Evolutionary conservation across 2,329 filamentous ascomycete genomes (phyloP).

Genomic region (Teratosphaeria pseudoeucalypti): DNA sequence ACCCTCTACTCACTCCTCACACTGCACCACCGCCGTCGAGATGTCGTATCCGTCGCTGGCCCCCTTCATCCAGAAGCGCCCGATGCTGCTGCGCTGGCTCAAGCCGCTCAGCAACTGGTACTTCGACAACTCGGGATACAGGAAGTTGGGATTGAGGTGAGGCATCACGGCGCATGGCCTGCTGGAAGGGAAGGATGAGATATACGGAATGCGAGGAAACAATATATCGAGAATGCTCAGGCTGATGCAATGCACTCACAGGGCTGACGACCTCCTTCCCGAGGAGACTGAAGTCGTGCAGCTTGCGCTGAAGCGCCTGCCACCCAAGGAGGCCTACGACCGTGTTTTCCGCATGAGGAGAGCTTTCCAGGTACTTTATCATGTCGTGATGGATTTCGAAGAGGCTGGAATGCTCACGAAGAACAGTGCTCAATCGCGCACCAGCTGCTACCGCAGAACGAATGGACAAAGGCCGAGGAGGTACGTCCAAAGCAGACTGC

Average conservation of each 20-base stretch:
- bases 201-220: not conserved
- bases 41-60: slow-evolving; percentile 66
- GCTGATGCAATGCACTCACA: slow-evolving; percentile 30
- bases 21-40: slow-evolving; percentile 22
- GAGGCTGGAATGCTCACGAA: not conserved
- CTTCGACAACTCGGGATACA: slow-evolving; percentile 78
- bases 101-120: slow-evolving; percentile 84
- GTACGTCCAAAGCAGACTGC: slow-evolving; percentile 33
- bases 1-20: slow-evolving; percentile 9
- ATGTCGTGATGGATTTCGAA: not conserved
- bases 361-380: slow-evolving; percentile 66
- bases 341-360: slow-evolving; percentile 94
- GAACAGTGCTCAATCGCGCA: slow-evolving; percentile 54
- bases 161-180: slow-evolving; percentile 8
- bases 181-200: not conserved
- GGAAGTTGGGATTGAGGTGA: slow-evolving; percentile 84
- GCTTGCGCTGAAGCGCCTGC: slow-evolving; percentile 79
- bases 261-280: slow-evolving; percentile 86
- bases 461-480: slow-evolving; percentile 59
- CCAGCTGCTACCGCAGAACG: slow-evolving; percentile 51
- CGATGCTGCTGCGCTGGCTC: slow-evolving; percentile 72
- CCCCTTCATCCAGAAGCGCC: slow-evolving; percentile 69
- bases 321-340: slow-evolving; percentile 86
- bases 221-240: not conserved
- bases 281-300: slow-evolving; percentile 85